phyloP scores from a whole-genome alignment of 1,284 basidiomycete species.

The Kalmanozyma brasiliensis region DNA sequence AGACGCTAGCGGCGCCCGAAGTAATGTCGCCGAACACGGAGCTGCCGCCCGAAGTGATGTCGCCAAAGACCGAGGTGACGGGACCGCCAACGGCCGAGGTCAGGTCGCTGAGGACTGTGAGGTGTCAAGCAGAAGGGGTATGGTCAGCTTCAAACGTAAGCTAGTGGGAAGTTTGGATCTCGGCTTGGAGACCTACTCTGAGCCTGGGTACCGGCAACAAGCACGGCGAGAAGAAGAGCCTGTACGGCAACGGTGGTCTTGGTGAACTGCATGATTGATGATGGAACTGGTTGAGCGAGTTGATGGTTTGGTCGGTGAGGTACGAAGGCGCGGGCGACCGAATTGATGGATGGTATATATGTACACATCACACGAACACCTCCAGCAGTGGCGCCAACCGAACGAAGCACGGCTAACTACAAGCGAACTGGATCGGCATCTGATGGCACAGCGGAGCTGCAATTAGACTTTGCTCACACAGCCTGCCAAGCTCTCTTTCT shows the following conservation, averaged over 20 bases:
- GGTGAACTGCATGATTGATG: constrained; percentile 34
- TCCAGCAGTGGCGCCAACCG: too few relatives aligned
- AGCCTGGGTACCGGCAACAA: constrained; percentile 28
- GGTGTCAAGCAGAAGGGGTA: too few relatives aligned
- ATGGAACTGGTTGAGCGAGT: not conserved
- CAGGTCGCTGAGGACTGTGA: constrained; percentile 13
- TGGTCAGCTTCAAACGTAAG: too few relatives aligned
- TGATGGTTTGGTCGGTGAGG: not conserved
- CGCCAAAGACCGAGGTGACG: constrained; percentile 9
- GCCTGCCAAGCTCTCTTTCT: too few relatives aligned
- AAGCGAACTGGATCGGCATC: too few relatives aligned
- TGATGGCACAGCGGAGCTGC: too few relatives aligned
- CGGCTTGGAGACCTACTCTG: constrained; percentile 25
- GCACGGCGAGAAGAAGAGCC: constrained; percentile 32
- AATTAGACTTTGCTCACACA: too few relatives aligned
- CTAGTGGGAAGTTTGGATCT: too few relatives aligned
- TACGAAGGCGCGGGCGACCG: not conserved
- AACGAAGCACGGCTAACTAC: too few relatives aligned
- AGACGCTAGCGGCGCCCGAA: not conserved
- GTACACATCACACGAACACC: too few relatives aligned
- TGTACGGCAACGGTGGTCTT: constrained; percentile 28
- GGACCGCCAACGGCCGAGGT: constrained; percentile 4
- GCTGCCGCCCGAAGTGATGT: constrained; percentile 13
- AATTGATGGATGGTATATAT: not conserved
- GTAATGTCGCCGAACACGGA: constrained; percentile 9